These are phyloP conservation scores for Dunaliella primolecta DNA, from an alignment of 139 green algal species.

Conservation along the genomic window DNA sequence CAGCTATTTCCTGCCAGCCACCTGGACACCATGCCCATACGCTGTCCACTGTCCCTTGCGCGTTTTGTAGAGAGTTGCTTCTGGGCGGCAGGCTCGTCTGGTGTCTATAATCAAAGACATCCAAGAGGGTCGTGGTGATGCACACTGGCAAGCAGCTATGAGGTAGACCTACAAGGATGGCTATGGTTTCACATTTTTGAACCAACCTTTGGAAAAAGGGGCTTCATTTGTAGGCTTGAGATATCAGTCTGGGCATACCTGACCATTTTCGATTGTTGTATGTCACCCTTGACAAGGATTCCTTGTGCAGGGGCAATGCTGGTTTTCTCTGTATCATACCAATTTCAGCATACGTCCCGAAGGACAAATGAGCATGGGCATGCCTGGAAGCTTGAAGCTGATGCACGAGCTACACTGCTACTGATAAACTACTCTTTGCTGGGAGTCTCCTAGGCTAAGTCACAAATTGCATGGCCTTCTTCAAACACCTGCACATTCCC, in stretches of 20 bases:
- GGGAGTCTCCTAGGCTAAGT: too few relatives aligned
- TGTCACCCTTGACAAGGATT: background rate
- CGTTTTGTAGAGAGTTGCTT: too few relatives aligned
- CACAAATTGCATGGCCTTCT: too few relatives aligned
- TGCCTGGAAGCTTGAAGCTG: too few relatives aligned
- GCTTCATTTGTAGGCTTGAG: background rate
- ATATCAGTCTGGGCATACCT: background rate
- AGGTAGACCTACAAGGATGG: slow-evolving; percentile 15
- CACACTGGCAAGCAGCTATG: slow-evolving; percentile 45
- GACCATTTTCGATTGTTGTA: background rate
- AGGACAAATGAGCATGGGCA: too few relatives aligned
- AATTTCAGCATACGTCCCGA: too few relatives aligned
- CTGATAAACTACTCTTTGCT: too few relatives aligned
- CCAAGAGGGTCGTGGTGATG: slow-evolving; percentile 24
- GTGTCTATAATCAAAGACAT: slow-evolving; percentile 40
- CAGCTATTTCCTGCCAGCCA: too few relatives aligned
- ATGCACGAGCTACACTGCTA: too few relatives aligned
- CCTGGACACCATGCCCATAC: too few relatives aligned
- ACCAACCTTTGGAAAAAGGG: background rate
- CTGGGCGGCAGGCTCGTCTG: slow-evolving; percentile 23
- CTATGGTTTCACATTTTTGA: background rate
- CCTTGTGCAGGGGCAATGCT: background rate
- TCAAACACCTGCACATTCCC: too few relatives aligned
- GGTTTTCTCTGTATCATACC: background rate
- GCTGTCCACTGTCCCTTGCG: too few relatives aligned